These are phyloP conservation scores for Syzygium jambos DNA, from an alignment of 345 rosid genomes.

Conservation along the genomic window DNA sequence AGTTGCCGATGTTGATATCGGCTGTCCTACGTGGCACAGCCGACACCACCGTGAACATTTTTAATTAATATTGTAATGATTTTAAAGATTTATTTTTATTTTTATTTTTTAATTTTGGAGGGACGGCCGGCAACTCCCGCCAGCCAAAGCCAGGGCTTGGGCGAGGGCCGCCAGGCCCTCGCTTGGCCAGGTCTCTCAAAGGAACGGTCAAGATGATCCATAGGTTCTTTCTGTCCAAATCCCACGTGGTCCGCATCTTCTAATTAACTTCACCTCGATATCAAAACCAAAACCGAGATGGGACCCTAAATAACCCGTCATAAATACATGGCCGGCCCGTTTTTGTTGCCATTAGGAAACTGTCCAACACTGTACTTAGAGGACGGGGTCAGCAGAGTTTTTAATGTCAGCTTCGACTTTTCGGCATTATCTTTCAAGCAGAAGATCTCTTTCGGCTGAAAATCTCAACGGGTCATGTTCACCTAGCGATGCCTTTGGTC, in stretches of 20 bases:
- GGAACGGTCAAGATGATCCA: too few species aligned
- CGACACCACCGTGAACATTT: accelerated
- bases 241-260: too few species aligned
- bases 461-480: background rate
- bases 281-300: background rate
- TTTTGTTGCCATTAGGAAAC: background rate
- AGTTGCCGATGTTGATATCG: too few species aligned
- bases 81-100: too few species aligned
- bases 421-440: background rate
- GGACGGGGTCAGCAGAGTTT: background rate
- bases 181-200: too few species aligned
- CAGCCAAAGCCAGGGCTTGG: too few species aligned
- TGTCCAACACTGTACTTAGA: background rate
- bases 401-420: background rate
- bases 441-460: background rate
- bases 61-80: too few species aligned
- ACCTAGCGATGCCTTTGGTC: background rate
- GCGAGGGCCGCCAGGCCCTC: too few species aligned
- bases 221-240: too few species aligned
- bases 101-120: too few species aligned
- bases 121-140: too few species aligned
- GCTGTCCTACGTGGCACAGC: too few species aligned
- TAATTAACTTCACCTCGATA: background rate
- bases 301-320: background rate
- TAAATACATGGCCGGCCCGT: background rate